Base-by-base conservation (phyloP, 768 basidiomycete genomes). In the Lentinula sp. region DNA sequence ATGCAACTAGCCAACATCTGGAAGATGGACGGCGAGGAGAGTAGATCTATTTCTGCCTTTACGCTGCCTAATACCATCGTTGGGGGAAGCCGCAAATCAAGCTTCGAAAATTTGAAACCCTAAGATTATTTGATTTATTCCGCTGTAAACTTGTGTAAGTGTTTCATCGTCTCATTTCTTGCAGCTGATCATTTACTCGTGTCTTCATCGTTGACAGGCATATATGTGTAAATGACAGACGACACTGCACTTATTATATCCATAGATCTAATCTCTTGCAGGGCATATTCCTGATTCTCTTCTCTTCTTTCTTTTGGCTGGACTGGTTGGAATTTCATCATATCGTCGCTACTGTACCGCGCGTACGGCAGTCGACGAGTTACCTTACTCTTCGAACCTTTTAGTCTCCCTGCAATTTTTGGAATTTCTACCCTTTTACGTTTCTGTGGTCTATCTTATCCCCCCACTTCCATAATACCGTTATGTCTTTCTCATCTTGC, bases 21-120 rank as follows among this genome's bases (percentile, higher is more conserved):
- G 89, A 79, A 78, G 56, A 67, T 91, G 43, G 88, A 88, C 61
- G 85, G 86, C 18, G 86, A 89, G 66, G 89, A 91, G 72, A 84
- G 77, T 67, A 81, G 81, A 64, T 79, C 76, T 35, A 71, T 86
- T 5, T 77, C 79, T 46, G 78, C 78, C 2, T 80, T 84, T 61
- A 76, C 81, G 0, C 67, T 85, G 42, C 77, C 81, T 3, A 74
- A 76, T 49, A 74, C 75, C 36, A 67, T 75, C 16, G 57, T 39
- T 6, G 20, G 49, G 73, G 71, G 74, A 71, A 74, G 76, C 66
- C 71, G 75, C 67, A 78, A 74, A 57, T 74, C 60, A 46, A 78
- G 74, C 61, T 71, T 71, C 35, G 81, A 83, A 66, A 62, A 68
- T 28, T 61, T 69, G 2, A 39, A 36, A 42, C 7, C 18, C 41